Evolutionary conservation across 225 moss, liverwort and hornwort genomes (phyloP).

Genomic region (Rhytidiadelphus loreus): DNA sequence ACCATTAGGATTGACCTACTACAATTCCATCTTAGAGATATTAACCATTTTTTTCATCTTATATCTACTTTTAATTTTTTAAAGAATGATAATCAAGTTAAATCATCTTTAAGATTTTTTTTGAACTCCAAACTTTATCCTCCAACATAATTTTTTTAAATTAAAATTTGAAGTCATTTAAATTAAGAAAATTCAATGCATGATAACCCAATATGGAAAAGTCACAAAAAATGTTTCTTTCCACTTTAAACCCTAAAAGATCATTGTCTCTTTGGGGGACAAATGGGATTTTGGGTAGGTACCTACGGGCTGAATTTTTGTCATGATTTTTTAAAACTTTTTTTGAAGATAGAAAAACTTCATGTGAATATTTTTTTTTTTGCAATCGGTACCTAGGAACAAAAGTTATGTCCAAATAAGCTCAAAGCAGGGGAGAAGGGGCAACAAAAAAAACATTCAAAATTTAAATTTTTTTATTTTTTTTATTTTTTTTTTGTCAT

Average conservation of each 20-base stretch:
- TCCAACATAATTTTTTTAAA: fast-evolving
- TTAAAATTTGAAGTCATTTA: background rate
- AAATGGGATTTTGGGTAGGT: no score
- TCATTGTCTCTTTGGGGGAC: no score
- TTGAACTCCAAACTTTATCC: fast-evolving
- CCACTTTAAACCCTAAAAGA: background rate
- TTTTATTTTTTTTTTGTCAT: no score
- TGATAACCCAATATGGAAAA: background rate
- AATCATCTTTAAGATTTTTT: background rate
- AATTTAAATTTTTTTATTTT: no score
- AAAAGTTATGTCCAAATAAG: no score
- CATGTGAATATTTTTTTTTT: no score
- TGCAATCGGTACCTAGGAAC: no score
- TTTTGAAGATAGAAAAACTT: no score
- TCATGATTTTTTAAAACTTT: no score
- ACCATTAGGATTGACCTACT: background rate
- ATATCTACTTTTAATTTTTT: background rate
- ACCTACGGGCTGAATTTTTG: no score
- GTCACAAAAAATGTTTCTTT: fast-evolving
- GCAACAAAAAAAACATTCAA: no score
- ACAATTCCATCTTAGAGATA: background rate
- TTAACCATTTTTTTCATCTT: background rate
- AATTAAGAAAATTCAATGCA: background rate
- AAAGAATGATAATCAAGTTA: background rate
- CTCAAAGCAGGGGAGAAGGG: no score